A percentile compares a stretch with the other conserved stretches of the same genome.
phyloP scores from a whole-genome alignment of 371 early-diverging fungal genomes.

The Umbelopsis sp. region DNA sequence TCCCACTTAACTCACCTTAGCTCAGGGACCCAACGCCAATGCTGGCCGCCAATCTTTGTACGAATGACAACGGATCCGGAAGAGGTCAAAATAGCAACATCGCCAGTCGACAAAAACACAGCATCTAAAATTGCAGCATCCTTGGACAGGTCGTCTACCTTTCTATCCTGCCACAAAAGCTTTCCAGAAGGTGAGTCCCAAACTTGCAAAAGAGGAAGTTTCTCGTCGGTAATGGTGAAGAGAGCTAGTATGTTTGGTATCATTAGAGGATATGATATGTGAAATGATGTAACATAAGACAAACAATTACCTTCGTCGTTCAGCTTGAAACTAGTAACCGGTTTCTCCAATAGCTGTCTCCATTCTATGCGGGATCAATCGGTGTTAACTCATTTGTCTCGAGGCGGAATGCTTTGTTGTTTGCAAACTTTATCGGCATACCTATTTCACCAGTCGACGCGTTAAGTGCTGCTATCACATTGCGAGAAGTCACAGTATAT shows the following conservation, averaged over 20 bases:
- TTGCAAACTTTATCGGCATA: slow-evolving; percentile 24
- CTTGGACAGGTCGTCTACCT: slow-evolving; percentile 21
- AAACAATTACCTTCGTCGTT: slow-evolving; percentile 29
- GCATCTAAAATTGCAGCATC: slow-evolving; percentile 6
- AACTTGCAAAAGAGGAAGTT: slow-evolving; percentile 46
- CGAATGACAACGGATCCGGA: slow-evolving; percentile 21
- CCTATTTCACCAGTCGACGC: slow-evolving; percentile 61
- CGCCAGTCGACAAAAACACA: background rate
- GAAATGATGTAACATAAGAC: background rate
- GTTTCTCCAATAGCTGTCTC: slow-evolving; percentile 52
- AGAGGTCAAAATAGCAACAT: slow-evolving; percentile 19
- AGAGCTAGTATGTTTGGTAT: slow-evolving; percentile 35
- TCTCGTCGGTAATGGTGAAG: slow-evolving; percentile 42
- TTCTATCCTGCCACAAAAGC: slow-evolving; percentile 31
- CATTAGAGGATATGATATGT: background rate
- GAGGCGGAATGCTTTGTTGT: no score
- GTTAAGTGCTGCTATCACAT: slow-evolving; percentile 62
- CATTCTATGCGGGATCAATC: slow-evolving; percentile 34
- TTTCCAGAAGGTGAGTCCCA: slow-evolving; percentile 53
- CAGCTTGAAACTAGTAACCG: slow-evolving; percentile 24
- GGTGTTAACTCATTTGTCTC: background rate
- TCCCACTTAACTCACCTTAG: background rate
- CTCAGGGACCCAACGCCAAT: slow-evolving; percentile 9
- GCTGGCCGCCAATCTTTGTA: background rate
- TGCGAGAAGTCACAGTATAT: slow-evolving; percentile 66